Evolutionary conservation across 306 rosid species (phyloP).

Genomic region (Vigna angularis): DNA sequence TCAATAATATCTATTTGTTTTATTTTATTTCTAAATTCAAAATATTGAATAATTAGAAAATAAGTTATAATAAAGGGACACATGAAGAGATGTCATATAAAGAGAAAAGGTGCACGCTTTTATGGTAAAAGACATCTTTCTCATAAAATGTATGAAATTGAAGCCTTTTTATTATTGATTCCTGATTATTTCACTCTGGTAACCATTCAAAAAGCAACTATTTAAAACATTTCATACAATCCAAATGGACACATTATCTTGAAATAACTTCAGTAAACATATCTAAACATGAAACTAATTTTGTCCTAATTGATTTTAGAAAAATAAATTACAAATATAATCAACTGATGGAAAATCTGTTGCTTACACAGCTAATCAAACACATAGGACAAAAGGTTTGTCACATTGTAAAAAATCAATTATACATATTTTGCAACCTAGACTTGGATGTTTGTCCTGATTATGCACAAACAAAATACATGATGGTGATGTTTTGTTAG

Average conservation of each 20-base stretch:
- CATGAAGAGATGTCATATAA: constrained; percentile 1
- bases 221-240: not conserved
- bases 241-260: not conserved
- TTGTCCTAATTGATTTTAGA: not conserved
- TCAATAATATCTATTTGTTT: not conserved
- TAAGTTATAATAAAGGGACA: not conserved
- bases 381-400: not conserved
- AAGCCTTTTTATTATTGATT: not conserved
- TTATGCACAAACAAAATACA: not conserved
- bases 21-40: not conserved
- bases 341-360: not conserved
- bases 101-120: not conserved
- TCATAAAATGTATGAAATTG: not conserved
- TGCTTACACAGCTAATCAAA: not conserved
- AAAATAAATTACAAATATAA: not conserved
- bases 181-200: not conserved
- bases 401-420: not conserved
- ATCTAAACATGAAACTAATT: not conserved
- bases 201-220: not conserved
- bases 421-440: not conserved
- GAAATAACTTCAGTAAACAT: constrained; percentile 3
- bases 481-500: not conserved
- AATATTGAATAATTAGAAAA: constrained; percentile 12
- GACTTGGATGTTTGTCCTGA: not conserved
- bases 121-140: not conserved